These are phyloP conservation scores for Gloeostereum incarnatum DNA, from an alignment of 768 basidiomycete genomes.

Conservation along the genomic window DNA sequence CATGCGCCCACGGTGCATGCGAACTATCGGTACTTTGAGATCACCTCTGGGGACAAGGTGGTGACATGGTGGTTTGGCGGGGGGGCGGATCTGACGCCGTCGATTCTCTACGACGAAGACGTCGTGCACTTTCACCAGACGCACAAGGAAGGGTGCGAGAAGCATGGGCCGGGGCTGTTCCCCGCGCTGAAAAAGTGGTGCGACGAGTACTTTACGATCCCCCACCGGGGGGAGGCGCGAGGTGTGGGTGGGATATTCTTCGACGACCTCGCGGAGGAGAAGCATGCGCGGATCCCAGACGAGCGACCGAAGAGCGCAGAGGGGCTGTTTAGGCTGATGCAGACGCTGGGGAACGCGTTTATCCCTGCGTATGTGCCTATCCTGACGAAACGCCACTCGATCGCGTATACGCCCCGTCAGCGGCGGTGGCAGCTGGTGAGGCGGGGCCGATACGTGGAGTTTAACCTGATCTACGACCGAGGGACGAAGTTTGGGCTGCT, in stretches of 20 bases:
- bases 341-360: slow-evolving; percentile 69
- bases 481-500: slow-evolving; percentile 83
- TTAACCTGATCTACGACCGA: slow-evolving; percentile 80
- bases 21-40: slow-evolving; percentile 97
- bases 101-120: slow-evolving; percentile 86
- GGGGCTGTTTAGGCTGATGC: slow-evolving; percentile 71
- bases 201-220: slow-evolving; percentile 93
- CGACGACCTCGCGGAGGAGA: slow-evolving; percentile 73
- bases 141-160: slow-evolving; percentile 67
- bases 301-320: slow-evolving; percentile 47
- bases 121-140: slow-evolving; percentile 79
- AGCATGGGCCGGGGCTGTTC: slow-evolving; percentile 61
- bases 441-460: slow-evolving; percentile 91
- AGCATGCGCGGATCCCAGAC: slow-evolving; percentile 51
- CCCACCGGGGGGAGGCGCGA: slow-evolving; percentile 78
- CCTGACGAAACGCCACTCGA: slow-evolving; percentile 44
- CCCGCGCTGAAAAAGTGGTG: slow-evolving; percentile 89
- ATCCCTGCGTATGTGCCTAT: slow-evolving; percentile 89
- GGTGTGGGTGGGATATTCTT: slow-evolving; percentile 96
- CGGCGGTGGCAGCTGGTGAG: slow-evolving; percentile 92
- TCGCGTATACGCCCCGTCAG: slow-evolving; percentile 52
- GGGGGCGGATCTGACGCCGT: slow-evolving; percentile 89
- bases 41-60: slow-evolving; percentile 50
- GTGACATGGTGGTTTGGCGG: slow-evolving; percentile 99
- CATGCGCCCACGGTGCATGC: slow-evolving; percentile 90